A percentile compares a stretch with the other conserved stretches of the same genome.
Conservation (phyloP, 129 eudicot species). For the Arctium minus region DNA sequence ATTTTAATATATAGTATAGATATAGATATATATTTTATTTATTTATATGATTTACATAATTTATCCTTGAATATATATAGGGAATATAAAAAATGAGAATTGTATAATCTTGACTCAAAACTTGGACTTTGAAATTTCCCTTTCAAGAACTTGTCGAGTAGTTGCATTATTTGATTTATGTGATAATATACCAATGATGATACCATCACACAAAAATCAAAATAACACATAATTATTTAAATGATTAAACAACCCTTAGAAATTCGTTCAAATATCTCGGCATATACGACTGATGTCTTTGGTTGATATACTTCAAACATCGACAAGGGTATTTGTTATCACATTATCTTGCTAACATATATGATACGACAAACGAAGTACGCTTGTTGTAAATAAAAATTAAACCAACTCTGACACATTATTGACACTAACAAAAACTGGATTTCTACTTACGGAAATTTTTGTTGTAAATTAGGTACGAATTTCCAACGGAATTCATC, state of each 20-base stretch:
- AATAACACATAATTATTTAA: background rate
- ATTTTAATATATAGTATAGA: background rate
- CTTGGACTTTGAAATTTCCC: background rate
- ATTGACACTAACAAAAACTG: too few species aligned
- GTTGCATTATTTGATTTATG: background rate
- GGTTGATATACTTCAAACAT: too few species aligned
- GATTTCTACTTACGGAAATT: too few species aligned
- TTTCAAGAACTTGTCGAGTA: constrained; percentile 2
- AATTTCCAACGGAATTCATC: too few species aligned
- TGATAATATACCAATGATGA: background rate
- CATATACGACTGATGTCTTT: background rate
- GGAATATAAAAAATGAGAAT: background rate
- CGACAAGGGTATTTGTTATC: too few species aligned
- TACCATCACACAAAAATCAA: background rate
- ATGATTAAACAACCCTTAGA: background rate
- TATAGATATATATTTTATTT: too few species aligned
- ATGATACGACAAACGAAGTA: too few species aligned
- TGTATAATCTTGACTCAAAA: background rate
- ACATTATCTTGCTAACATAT: too few species aligned
- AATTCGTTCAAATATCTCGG: background rate
- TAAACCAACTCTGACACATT: too few species aligned
- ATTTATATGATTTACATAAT: too few species aligned
- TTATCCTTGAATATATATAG: background rate
- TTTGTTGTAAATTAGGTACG: too few species aligned
- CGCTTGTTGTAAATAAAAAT: too few species aligned